Conservation (phyloP, 2,329 filamentous ascomycete genomes). For the Stagonosporopsis tanaceti region DNA sequence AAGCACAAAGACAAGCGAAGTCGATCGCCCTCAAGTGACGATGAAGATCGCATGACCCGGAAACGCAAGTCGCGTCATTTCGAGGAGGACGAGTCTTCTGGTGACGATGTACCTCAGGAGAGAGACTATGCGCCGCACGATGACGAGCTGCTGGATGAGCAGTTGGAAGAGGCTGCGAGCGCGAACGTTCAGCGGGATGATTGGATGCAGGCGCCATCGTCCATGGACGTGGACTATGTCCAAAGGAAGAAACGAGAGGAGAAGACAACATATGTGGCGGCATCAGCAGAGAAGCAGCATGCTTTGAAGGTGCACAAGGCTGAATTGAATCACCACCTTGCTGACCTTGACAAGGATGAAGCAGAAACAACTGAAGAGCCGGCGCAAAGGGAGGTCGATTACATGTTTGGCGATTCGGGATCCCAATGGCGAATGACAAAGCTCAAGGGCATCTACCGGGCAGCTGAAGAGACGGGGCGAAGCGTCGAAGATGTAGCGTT, state of each 20-base stretch:
- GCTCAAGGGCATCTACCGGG: slow-evolving; percentile 82
- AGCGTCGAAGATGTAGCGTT: slow-evolving; percentile 81
- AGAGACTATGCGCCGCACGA: slow-evolving; percentile 55
- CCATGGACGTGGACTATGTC: slow-evolving; percentile 84
- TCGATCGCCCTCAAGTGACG: slow-evolving; percentile 42
- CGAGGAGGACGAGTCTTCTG: slow-evolving; percentile 40
- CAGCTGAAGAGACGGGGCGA: slow-evolving; percentile 76
- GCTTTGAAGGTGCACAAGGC: slow-evolving; percentile 77
- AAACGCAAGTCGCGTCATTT: slow-evolving; percentile 47
- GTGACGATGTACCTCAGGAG: slow-evolving; percentile 48
- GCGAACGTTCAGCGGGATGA: slow-evolving; percentile 73
- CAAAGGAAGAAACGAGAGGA: slow-evolving; percentile 64
- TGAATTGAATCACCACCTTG: slow-evolving; percentile 79
- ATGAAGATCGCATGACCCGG: slow-evolving; percentile 43
- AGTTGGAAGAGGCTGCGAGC: slow-evolving; percentile 48
- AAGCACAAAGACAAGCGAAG: slow-evolving; percentile 40
- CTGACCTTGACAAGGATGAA: slow-evolving; percentile 59
- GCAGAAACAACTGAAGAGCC: slow-evolving; percentile 53
- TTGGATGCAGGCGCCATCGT: slow-evolving; percentile 93
- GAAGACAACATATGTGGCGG: slow-evolving; percentile 53
- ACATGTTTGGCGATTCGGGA: slow-evolving; percentile 87
- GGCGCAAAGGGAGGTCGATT: slow-evolving; percentile 71
- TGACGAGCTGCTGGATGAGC: slow-evolving; percentile 55
- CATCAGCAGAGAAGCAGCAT: slow-evolving; percentile 64
- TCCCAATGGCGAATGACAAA: slow-evolving; percentile 98